Evolutionary conservation across 2,329 filamentous ascomycete species (phyloP).

Genomic region (Penicillium sp.): DNA sequence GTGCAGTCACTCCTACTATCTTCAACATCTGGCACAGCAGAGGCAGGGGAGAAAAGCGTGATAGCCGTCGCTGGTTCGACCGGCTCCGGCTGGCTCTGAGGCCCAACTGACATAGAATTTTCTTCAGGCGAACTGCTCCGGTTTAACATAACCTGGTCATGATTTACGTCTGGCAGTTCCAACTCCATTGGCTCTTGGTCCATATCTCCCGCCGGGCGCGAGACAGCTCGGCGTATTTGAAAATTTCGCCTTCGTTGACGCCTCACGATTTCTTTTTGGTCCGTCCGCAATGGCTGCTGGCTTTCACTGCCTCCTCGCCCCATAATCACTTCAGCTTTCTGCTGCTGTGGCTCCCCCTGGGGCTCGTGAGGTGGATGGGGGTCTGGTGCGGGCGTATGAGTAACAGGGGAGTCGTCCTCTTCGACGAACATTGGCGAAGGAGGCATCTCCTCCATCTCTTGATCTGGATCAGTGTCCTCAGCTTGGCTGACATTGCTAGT

Average conservation of each 20-base stretch:
- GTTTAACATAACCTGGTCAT: conserved; percentile 11
- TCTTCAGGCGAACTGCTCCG: conserved; percentile 5
- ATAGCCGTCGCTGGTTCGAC: not conserved
- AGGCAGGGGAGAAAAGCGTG: not conserved
- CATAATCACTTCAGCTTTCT: too few species aligned
- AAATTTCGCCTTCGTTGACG: conserved; percentile 8
- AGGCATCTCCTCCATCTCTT: not conserved
- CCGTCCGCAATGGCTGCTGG: not conserved
- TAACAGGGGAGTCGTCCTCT: too few species aligned
- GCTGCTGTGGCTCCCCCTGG: too few species aligned
- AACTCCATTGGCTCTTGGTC: conserved; percentile 7
- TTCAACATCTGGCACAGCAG: not conserved
- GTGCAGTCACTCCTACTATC: conserved; percentile 16
- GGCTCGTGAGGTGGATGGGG: too few species aligned
- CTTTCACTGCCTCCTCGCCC: not conserved
- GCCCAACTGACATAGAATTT: conserved; percentile 2
- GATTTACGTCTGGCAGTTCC: too few species aligned
- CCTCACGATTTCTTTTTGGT: not conserved
- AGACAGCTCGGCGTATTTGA: conserved; percentile 5
- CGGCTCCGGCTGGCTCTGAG: not conserved
- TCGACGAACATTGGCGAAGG: not conserved
- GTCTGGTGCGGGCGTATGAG: too few species aligned
- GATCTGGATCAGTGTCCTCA: not conserved
- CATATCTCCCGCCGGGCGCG: not conserved
- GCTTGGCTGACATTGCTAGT: not conserved